Base-by-base conservation (phyloP, 1,139 yeast species). In the Citeromyces hawaiiensis region DNA sequence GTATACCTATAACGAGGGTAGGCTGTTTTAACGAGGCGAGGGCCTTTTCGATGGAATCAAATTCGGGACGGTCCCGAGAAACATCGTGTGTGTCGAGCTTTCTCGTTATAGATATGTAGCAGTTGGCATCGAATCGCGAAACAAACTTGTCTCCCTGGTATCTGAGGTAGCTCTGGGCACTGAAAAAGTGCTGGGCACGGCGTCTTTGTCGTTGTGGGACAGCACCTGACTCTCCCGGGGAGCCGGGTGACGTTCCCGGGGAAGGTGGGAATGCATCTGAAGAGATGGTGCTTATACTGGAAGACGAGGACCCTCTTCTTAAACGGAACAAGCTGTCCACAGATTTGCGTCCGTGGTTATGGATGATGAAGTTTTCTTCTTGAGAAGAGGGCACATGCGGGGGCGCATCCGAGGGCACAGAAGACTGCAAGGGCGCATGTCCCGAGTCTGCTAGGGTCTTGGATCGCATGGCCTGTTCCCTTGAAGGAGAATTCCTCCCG, bases 31-130 rank as follows among this genome's bases (percentile, higher is more conserved):
- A 66, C 7, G 73, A 63, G 4, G 62, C 57, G 43, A 91, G 63
- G 48, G 80, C 78, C 25, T 64, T 62, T 15, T 65, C 70, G 2
- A 71, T 55, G 39, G 50, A 51, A 35, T 58, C 55, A 42, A 51
- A 57, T 35, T 66, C 68, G 1, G 72, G 67, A 43, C 93, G 68
- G 40, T 82, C 93, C 45, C 98, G 70, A 0, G 94, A 78, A 37
- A 91, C 76, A 57, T 91, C 98, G 56, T 91, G 97, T 1, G 97
- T 87, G 52, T 91, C 98, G 37, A 91, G 66, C 56, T 91, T 91
- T 51, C 97, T 71, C 2, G 97, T 83, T 42, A 91, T 85, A 21
- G 96, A 75, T 42, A 91, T 87, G 59, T 91, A 91, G 61, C 98
- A 91, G 55, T 91, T 91, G 17, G 98, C 96, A 59, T 91, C 98